Evolutionary conservation across 805 yeast genomes (phyloP).

Genomic region (Isabelozyma rhagii): DNA sequence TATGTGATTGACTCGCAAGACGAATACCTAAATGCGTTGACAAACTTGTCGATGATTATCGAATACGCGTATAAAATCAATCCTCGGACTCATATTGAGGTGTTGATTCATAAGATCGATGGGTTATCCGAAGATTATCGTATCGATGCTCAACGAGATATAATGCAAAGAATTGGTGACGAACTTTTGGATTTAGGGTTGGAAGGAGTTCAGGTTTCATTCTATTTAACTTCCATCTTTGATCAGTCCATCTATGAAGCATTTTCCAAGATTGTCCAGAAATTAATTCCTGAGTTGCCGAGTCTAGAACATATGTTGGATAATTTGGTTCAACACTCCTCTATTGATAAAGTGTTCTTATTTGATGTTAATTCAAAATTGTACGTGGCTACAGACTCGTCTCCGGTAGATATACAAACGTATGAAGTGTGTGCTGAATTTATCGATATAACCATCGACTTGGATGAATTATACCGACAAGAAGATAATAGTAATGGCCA

Average conservation of each 20-base stretch:
- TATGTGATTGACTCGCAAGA: constrained; percentile 95
- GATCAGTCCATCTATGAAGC: constrained; percentile 97
- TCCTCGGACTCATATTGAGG: constrained; percentile 85
- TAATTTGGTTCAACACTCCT: constrained; percentile 80
- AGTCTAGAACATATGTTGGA: constrained; percentile 85
- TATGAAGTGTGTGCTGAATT: constrained; percentile 97
- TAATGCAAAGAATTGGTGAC: constrained; percentile 93
- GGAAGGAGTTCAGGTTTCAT: constrained; percentile 87
- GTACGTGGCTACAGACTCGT: constrained; percentile 92
- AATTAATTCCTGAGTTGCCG: constrained; percentile 84
- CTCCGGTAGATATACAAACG: constrained; percentile 92
- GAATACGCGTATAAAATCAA: constrained; percentile 83
- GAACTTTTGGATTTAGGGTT: constrained; percentile 85
- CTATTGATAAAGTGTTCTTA: constrained; percentile 87
- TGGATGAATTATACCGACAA: constrained; percentile 64
- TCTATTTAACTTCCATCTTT: constrained; percentile 88
- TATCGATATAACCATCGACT: constrained; percentile 88
- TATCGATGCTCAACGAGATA: constrained; percentile 92
- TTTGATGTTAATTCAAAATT: constrained; percentile 92
- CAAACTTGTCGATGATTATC: constrained; percentile 82
- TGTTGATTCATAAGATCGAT: constrained; percentile 91
- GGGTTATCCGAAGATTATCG: constrained; percentile 93
- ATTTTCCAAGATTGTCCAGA: constrained; percentile 88
- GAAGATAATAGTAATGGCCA: constrained; percentile 6
- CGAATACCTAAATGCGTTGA: constrained; percentile 88